Evolutionary conservation across 2,329 filamentous ascomycete genomes (phyloP), one percentile per base, ranked within the genome.

Genomic region (Didymella exigua): DNA sequence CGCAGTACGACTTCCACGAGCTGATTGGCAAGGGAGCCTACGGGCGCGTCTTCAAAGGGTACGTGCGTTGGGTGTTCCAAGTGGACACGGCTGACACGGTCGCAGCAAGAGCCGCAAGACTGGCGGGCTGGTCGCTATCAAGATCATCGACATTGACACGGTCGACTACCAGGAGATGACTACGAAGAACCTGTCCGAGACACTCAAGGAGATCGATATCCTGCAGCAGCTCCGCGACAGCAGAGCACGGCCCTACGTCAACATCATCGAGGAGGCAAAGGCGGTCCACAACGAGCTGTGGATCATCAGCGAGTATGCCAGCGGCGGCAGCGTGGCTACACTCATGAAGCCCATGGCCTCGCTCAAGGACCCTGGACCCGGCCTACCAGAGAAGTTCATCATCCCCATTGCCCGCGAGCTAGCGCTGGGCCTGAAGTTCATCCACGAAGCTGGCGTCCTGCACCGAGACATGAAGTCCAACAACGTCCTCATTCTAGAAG

Each of bases 231-330:
- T 96, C 46, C 87, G 88, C 67, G 87, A 90, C 62, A 89, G 83
- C 61, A 88, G 86, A 42, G 90, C 90, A 16, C 84, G 84, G 62
- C 93, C 93, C 69, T 95, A 95, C 72, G 87, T 96, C 76, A 95
- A 93, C 71, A 84, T 87, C 64, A 88, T 93, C 46, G 87, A 93
- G 64, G 90, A 93, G 62, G 89, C 89, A 4, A 81, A 93, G 18
- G 86, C 89, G 8, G 86, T 93, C 31, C 89, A 89, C 36, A 87
- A 89, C 63, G 85, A 90, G 56, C 87, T 96, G 78, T 96, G 91
- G 91, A 90, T 95, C 79, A 86, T 95, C 51, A 93, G 89, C 55
- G 90, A 95, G 76, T 92, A 93, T 73, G 93, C 90, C 66, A 89
- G 89, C 5, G 91, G 91, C 58, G 91, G 91, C 43, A 95, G 90